A percentile compares a stretch with the other conserved stretches of the same genome.
phyloP scores from a whole-genome alignment of 1,284 basidiomycete genomes.

The Agroathelia rolfsii region DNA sequence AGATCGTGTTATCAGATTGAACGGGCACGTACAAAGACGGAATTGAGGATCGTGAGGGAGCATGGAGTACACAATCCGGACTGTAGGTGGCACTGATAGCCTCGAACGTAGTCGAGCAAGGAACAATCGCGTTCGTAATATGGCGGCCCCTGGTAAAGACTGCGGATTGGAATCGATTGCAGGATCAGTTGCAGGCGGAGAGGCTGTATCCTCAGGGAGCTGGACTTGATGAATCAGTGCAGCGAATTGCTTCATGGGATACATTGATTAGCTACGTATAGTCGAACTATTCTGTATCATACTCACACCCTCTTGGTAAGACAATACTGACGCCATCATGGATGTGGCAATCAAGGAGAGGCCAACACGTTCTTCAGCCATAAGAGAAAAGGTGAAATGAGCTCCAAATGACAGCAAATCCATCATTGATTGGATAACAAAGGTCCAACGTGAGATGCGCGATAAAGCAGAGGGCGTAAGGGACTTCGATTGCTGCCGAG shows the following conservation, averaged over 20 bases:
- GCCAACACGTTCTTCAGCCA: slow-evolving; percentile 71
- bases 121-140: too few species aligned
- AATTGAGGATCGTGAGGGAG: slow-evolving; percentile 71
- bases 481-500: slow-evolving; percentile 64
- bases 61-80: too few species aligned
- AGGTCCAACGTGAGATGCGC: slow-evolving; percentile 73
- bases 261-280: neutral
- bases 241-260: slow-evolving; percentile 70
- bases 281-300: slow-evolving; percentile 3
- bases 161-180: too few species aligned
- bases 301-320: slow-evolving; percentile 66
- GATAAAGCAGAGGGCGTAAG: slow-evolving; percentile 73
- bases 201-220: slow-evolving; percentile 69
- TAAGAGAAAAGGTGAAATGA: slow-evolving; percentile 76
- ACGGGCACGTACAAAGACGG: slow-evolving; percentile 45
- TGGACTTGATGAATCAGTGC: slow-evolving; percentile 75
- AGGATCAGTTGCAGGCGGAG: too few species aligned
- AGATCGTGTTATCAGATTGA: neutral
- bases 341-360: slow-evolving; percentile 74
- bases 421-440: slow-evolving; percentile 65
- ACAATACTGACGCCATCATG: slow-evolving; percentile 64
- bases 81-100: too few species aligned
- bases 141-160: too few species aligned
- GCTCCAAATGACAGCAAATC: slow-evolving; percentile 79
- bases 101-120: too few species aligned